Conservation (phyloP, 1,284 basidiomycete species). For the Leccinum angustisporum region DNA sequence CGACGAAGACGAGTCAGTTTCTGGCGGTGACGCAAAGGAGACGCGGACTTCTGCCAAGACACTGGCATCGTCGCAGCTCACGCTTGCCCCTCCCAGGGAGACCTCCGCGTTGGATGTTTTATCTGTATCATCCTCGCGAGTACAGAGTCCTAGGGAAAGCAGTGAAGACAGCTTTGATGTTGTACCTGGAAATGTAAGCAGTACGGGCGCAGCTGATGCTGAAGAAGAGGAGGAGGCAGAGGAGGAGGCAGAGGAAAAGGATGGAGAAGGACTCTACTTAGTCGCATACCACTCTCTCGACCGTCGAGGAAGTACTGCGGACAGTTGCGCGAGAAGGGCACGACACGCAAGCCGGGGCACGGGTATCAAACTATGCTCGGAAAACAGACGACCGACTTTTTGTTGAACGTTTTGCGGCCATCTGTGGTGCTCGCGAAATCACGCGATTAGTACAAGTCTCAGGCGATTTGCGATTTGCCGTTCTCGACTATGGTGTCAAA, state of each 20-base stretch:
- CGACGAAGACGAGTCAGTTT: constrained; percentile 58
- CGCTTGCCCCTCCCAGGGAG: constrained; percentile 32
- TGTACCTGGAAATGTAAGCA: constrained; percentile 51
- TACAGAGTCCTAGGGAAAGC: constrained; percentile 54
- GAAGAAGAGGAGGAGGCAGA: constrained; percentile 37
- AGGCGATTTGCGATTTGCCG: too few species aligned
- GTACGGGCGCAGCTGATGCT: constrained; percentile 28
- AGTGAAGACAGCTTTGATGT: constrained; percentile 77
- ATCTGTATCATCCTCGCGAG: constrained; percentile 33
- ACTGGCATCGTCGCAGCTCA: constrained; percentile 28
- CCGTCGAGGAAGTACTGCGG: constrained; percentile 75
- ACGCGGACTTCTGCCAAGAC: constrained; percentile 7
- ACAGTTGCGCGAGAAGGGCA: constrained; percentile 67
- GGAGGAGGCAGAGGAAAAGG: constrained; percentile 48
- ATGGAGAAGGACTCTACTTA: constrained; percentile 70
- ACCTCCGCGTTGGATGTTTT: constrained; percentile 19
- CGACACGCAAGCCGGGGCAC: constrained; percentile 72
- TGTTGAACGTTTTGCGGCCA: constrained; percentile 67
- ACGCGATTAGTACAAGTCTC: too few species aligned
- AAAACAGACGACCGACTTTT: constrained; percentile 69
- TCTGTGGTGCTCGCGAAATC: constrained; percentile 65
- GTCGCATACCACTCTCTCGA: constrained; percentile 81
- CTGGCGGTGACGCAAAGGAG: constrained; percentile 19
- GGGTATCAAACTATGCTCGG: constrained; percentile 85
- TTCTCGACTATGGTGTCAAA: too few species aligned